Conservation (phyloP, 495 filamentous ascomycete genomes). For the Trichoderma asperelloides region DNA sequence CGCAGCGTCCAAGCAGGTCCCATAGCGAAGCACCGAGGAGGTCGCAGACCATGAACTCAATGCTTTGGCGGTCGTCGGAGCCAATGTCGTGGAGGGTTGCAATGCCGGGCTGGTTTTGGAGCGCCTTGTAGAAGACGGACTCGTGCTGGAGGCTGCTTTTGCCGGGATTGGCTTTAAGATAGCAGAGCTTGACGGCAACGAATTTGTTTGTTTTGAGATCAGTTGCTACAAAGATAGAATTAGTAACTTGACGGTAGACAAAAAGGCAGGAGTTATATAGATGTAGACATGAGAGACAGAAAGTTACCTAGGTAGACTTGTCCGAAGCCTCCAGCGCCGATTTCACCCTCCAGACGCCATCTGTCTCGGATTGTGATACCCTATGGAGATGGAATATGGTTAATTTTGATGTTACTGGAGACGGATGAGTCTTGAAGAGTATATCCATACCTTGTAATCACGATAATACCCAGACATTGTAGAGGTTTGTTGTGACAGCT, state of each 20-base stretch:
- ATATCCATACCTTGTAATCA: no score
- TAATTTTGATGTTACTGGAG: neutral
- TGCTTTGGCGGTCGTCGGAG: conserved; percentile 18
- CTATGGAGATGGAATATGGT: conserved; percentile 13
- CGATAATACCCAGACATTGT: no score
- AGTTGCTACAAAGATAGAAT: conserved; percentile 20
- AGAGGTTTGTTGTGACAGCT: no score
- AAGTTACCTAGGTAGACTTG: conserved; percentile 10
- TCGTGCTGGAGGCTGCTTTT: conserved; percentile 17
- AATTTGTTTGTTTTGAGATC: conserved; percentile 22
- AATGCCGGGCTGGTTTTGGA: conserved; percentile 24
- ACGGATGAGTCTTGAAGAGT: no score
- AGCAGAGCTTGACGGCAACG: conserved; percentile 28
- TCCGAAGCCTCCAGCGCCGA: conserved; percentile 24
- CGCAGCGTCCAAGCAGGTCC: conserved; percentile 27
- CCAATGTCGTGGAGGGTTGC: conserved; percentile 23
- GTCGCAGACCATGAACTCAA: conserved; percentile 22
- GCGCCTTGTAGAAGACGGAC: conserved; percentile 17
- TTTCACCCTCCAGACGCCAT: conserved; percentile 20
- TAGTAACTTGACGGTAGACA: neutral
- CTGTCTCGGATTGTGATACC: conserved; percentile 17
- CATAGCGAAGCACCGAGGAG: conserved; percentile 32
- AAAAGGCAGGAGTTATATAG: neutral
- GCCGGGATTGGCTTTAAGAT: conserved; percentile 13
- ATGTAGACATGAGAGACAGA: no score